Percentiles rank a stretch among this genome's conserved stretches.
phyloP scores from a whole-genome alignment of 108 stramenopile genomes.

The Bacterosira constricta region DNA sequence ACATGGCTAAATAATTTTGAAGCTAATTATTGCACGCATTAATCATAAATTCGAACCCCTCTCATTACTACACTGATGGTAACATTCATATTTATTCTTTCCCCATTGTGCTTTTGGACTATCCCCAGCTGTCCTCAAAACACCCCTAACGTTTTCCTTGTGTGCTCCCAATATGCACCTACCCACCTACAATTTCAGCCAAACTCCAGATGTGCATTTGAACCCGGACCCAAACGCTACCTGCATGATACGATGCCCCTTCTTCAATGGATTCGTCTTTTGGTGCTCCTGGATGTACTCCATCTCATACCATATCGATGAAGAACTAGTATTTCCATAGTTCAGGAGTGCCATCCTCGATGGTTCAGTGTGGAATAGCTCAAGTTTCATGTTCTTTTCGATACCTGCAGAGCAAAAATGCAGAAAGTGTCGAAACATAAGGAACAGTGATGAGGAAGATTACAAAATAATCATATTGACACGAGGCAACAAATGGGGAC shows the following conservation, averaged over 20 bases:
- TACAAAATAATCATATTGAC: slow-evolving; percentile 1
- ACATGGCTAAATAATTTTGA: too few relatives aligned
- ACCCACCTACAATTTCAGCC: slow-evolving; percentile 82
- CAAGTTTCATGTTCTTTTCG: slow-evolving; percentile 96
- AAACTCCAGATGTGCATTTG: slow-evolving; percentile 98
- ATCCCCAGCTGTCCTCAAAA: too few relatives aligned
- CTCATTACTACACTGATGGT: too few relatives aligned
- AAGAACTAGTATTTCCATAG: slow-evolving; percentile 97
- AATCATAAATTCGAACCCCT: too few relatives aligned
- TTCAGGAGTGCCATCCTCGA: slow-evolving; percentile 90
- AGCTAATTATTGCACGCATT: too few relatives aligned
- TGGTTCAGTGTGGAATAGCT: slow-evolving; percentile 91
- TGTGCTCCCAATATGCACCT: too few relatives aligned
- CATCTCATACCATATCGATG: slow-evolving; percentile 98
- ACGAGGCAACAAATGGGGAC: slow-evolving; percentile 14
- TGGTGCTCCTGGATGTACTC: slow-evolving; percentile 94
- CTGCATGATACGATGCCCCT: slow-evolving; percentile 92
- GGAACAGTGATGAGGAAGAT: not conserved
- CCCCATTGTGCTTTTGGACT: too few relatives aligned
- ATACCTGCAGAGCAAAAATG: slow-evolving; percentile 63
- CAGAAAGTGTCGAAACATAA: too few relatives aligned
- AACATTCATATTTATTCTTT: too few relatives aligned
- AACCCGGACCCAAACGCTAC: slow-evolving; percentile 98
- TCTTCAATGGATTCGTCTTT: slow-evolving; percentile 86
- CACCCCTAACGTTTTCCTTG: too few relatives aligned